These are phyloP conservation scores for Phialophora chinensis DNA, from an alignment of 2,329 filamentous ascomycete genomes.

Conservation along the genomic window DNA sequence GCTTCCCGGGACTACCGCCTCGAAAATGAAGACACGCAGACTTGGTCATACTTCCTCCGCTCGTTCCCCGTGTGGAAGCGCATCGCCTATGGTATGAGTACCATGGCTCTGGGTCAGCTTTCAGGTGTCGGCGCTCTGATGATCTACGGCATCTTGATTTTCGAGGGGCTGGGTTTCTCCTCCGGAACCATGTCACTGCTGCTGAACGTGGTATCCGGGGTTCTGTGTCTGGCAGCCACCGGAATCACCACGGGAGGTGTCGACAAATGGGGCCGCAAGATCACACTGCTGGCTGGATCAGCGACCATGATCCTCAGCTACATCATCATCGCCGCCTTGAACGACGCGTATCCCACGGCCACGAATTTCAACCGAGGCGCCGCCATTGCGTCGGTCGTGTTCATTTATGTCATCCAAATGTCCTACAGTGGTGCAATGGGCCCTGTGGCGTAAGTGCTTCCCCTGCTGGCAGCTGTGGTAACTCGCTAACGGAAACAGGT, in stretches of 20 bases:
- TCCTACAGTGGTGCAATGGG: slow-evolving; percentile 21
- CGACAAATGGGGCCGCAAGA: slow-evolving; percentile 24
- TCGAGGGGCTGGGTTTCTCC: slow-evolving; percentile 46
- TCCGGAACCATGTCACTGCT: slow-evolving; percentile 22
- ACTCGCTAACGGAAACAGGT: not conserved
- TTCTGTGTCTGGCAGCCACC: slow-evolving; percentile 11
- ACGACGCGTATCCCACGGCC: slow-evolving; percentile 18
- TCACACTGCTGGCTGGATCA: slow-evolving; percentile 18
- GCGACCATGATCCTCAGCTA: slow-evolving; percentile 22
- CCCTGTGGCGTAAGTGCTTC: slow-evolving; percentile 11
- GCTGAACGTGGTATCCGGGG: slow-evolving; percentile 18
- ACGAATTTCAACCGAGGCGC: slow-evolving; percentile 24
- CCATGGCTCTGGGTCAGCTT: not conserved
- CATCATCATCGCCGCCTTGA: slow-evolving; percentile 22
- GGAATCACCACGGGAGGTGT: slow-evolving; percentile 18
- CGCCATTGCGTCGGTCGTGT: slow-evolving; percentile 18
- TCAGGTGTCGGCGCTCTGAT: slow-evolving; percentile 40
- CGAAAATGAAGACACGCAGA: not conserved
- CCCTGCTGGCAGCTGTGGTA: not conserved
- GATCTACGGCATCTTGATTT: slow-evolving; percentile 50
- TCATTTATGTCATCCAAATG: slow-evolving; percentile 26
- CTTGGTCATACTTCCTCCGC: not conserved
- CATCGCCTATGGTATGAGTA: not conserved
- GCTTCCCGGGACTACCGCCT: not conserved
- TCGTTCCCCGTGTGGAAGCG: not conserved